Conservation (phyloP, 2,329 filamentous ascomycete species). For the Sclerotinia glacialis region DNA sequence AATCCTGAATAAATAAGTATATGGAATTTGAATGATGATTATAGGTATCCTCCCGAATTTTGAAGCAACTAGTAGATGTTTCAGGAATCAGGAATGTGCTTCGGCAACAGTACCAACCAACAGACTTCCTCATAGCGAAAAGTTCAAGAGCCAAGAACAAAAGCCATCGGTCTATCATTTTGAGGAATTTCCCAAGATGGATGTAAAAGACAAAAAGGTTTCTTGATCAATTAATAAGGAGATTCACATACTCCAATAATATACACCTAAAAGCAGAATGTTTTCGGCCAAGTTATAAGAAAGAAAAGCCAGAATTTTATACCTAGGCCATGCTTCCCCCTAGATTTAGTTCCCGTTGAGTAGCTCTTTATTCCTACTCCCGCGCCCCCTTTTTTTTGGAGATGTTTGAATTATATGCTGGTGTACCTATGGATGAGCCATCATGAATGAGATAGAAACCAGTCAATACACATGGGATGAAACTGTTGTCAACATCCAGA, state of each 20-base stretch:
- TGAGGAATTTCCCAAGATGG: not conserved
- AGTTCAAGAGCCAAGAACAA: not conserved
- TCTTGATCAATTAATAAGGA: not conserved
- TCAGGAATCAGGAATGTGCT: not conserved
- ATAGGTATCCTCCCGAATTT: not conserved
- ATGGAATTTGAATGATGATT: not conserved
- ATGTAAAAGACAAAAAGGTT: not conserved
- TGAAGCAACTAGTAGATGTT: slow-evolving; percentile 7
- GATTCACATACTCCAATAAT: not conserved
- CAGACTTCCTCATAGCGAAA: not conserved
- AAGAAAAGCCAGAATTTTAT: not conserved
- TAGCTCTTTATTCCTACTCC: not conserved
- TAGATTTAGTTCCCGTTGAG: not conserved
- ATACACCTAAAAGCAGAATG: not conserved
- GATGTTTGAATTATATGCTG: not conserved
- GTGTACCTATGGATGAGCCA: not conserved
- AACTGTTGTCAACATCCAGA: not conserved
- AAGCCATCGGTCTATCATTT: not conserved
- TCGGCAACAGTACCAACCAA: not conserved
- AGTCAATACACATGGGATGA: slow-evolving; percentile 1
- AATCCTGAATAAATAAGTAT: not conserved
- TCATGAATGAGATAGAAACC: not conserved
- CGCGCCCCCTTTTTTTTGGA: not conserved
- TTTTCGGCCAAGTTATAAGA: not conserved
- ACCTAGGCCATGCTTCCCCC: not conserved